Base-by-base conservation (phyloP, 371 early-diverging fungal genomes). In the Rhizopus stolonifer region DNA sequence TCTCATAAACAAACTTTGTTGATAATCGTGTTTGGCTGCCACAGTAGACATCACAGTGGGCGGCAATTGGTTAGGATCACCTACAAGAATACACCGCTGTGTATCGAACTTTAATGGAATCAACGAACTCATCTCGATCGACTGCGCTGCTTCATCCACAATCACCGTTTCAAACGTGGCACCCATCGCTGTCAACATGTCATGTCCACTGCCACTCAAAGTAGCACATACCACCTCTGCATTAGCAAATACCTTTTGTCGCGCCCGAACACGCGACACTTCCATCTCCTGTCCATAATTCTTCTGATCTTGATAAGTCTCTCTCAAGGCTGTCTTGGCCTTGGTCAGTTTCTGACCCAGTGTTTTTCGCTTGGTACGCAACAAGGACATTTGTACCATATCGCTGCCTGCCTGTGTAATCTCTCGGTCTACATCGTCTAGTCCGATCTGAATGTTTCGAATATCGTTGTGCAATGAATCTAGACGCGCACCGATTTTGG, bases 141-240 rank as follows among this genome's bases (percentile, higher is more conserved):
- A 85, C 65, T 99, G 99, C 29, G 96, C 95, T 0, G 99, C 99
- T 72, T 99, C 99, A 68, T 99, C 98, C 42, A 98, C 90, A 56
- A 98, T 92, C 3, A 96, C 91, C 0, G 87, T 86, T 15, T 87
- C 85, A 59, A 93, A 92, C 3, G 79, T 62, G 36, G 84, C 70
- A 5, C 72, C 71, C 24, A 88, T 63, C 22, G 73, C 68, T 0
- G 83, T 74, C 38, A 96, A 60, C 56, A 85, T 74, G 19, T 95
- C 94, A 49, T 96, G 92, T 0, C 95, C 96, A 54, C 91, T 89
- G 5, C 90, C 91, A 59, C 88, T 86, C 26, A 97, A 69, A 1
- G 96, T 96, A 33, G 87, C 81, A 56, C 91, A 86, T 8, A 93
- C 79, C 25, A 92, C 79, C 63, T 91, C 86, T 0, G 89, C 87